Evolutionary conservation across 805 yeast genomes (phyloP).

Genomic region (Myxozyma melibiosi): DNA sequence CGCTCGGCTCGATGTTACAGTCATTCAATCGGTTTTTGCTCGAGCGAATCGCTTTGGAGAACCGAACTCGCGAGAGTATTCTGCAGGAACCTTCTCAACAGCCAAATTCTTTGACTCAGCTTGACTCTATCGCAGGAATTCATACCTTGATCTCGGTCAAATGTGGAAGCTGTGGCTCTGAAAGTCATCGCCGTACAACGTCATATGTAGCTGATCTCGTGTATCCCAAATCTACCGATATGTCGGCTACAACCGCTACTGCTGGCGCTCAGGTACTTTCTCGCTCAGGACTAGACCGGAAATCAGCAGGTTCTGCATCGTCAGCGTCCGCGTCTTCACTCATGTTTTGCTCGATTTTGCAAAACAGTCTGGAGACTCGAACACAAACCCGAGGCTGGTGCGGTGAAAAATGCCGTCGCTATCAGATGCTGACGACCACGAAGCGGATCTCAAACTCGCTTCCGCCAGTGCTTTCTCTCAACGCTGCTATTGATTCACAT

Average conservation of each 20-base stretch:
- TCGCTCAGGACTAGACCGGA: background rate
- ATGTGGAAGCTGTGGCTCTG: conserved; percentile 36
- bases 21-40: conserved; percentile 63
- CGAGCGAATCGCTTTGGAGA: conserved; percentile 49
- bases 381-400: conserved; percentile 55
- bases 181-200: conserved; percentile 29
- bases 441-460: conserved; percentile 52
- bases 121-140: conserved; percentile 31
- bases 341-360: conserved; percentile 35
- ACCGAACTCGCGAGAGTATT: conserved; percentile 44
- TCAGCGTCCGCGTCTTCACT: background rate
- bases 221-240: conserved; percentile 24
- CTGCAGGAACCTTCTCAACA: background rate
- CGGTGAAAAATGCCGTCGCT: conserved; percentile 51
- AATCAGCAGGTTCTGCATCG: background rate
- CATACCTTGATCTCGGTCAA: conserved; percentile 31
- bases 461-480: conserved; percentile 68
- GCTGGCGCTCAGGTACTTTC: background rate
- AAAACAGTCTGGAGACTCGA: conserved; percentile 35
- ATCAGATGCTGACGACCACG: conserved; percentile 58
- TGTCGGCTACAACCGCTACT: background rate
- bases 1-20: conserved; percentile 45
- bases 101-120: background rate
- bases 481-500: conserved; percentile 51
- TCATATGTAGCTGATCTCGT: conserved; percentile 36